Evolutionary conservation across 495 filamentous ascomycete genomes (phyloP).

Genomic region (Talaromyces ruber): DNA sequence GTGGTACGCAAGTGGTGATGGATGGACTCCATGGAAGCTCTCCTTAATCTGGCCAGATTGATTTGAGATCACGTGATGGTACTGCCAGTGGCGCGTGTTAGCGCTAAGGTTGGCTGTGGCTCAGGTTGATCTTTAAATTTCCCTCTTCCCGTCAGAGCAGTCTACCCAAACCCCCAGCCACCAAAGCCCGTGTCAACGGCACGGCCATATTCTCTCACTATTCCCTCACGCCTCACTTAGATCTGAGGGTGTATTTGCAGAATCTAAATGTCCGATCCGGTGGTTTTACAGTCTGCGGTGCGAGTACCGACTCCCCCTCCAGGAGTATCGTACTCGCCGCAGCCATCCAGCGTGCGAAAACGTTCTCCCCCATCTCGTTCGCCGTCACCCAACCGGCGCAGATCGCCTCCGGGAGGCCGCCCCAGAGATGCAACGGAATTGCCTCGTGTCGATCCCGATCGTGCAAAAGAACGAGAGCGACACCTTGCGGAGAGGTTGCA

Average conservation of each 20-base stretch:
- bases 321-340: constrained; percentile 35
- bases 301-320: constrained; percentile 60
- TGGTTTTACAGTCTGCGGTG: constrained; percentile 56
- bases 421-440: constrained; percentile 25
- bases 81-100: neutral
- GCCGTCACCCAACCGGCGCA: constrained; percentile 53
- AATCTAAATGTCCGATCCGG: constrained; percentile 33
- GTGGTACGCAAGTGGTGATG: neutral
- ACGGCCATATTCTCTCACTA: neutral
- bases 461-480: constrained; percentile 52
- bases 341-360: constrained; percentile 45
- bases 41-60: constrained; percentile 3
- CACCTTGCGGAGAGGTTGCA: constrained; percentile 53
- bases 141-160: neutral
- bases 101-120: neutral
- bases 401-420: constrained; percentile 45
- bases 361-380: constrained; percentile 56
- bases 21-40: neutral
- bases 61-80: constrained; percentile 1
- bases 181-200: constrained; percentile 2
- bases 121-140: neutral
- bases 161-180: neutral
- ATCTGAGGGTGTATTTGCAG: no score
- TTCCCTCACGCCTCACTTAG: neutral
- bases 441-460: constrained; percentile 44